A percentile compares a stretch with the other conserved stretches of the same genome.
Conservation (phyloP, 805 yeast genomes). For the Cyberlindnera petersonii region DNA sequence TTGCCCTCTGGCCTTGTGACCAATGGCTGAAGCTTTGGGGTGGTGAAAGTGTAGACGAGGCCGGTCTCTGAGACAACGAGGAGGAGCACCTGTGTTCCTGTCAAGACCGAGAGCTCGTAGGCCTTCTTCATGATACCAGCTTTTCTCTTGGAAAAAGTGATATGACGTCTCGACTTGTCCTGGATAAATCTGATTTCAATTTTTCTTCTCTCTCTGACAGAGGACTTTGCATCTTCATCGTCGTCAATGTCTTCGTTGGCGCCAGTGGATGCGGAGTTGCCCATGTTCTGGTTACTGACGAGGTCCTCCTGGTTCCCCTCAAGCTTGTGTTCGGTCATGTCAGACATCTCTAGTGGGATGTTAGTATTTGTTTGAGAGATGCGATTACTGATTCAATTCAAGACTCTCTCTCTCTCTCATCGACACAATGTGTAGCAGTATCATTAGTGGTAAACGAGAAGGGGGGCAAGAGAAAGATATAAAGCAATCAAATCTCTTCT, state of each 20-base stretch:
- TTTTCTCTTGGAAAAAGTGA: constrained; percentile 95
- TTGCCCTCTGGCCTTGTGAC: constrained; percentile 98
- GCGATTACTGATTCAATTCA: too few species aligned
- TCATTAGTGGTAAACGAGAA: too few species aligned
- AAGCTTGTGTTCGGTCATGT: constrained; percentile 24
- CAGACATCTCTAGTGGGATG: constrained; percentile 20
- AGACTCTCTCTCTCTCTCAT: too few species aligned
- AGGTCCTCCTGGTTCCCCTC: constrained; percentile 25
- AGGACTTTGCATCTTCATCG: constrained; percentile 44
- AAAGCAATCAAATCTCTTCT: too few species aligned
- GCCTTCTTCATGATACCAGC: constrained; percentile 99
- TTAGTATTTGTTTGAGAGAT: constrained; percentile 10
- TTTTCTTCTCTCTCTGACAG: constrained; percentile 68
- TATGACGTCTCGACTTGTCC: constrained; percentile 96
- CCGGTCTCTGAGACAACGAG: constrained; percentile 98
- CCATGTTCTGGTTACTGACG: constrained; percentile 15
- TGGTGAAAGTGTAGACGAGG: constrained; percentile 93
- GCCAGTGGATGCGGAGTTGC: constrained; percentile 9
- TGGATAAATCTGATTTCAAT: constrained; percentile 96
- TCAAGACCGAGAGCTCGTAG: constrained; percentile 92
- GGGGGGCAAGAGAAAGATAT: too few species aligned
- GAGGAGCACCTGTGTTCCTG: constrained; percentile 94
- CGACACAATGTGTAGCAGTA: neutral
- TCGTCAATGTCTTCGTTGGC: constrained; percentile 35
- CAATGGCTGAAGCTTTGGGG: constrained; percentile 97